Conservation (phyloP, 2,329 filamentous ascomycete species). For the Cercospora sojina region DNA sequence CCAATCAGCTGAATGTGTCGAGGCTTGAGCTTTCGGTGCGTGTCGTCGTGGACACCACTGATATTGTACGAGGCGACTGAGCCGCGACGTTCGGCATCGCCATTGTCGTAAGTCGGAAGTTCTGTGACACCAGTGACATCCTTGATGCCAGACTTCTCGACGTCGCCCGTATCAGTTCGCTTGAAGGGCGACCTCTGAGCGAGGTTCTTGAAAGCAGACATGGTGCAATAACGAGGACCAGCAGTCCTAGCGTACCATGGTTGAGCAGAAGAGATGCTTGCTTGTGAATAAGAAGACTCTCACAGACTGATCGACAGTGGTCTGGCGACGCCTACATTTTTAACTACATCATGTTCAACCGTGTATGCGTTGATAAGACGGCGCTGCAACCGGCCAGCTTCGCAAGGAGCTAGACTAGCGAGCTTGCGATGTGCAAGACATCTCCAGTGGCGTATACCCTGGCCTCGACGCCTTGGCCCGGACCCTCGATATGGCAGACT, state of each 20-base stretch:
- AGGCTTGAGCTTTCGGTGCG: slow-evolving; percentile 46
- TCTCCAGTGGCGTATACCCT: slow-evolving; percentile 8
- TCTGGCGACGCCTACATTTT: slow-evolving; percentile 2
- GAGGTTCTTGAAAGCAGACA: slow-evolving; percentile 22
- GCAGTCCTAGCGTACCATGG: slow-evolving; percentile 1
- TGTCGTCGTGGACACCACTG: slow-evolving; percentile 34
- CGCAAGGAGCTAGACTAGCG: slow-evolving; percentile 8
- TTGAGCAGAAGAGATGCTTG: neutral
- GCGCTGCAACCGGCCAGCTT: slow-evolving; percentile 1
- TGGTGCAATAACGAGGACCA: slow-evolving; percentile 1
- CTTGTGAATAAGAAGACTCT: neutral
- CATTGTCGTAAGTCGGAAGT: slow-evolving; percentile 18
- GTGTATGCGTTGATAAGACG: slow-evolving; percentile 14
- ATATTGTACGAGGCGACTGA: slow-evolving; percentile 28
- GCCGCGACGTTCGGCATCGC: slow-evolving; percentile 27
- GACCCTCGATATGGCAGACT: slow-evolving; percentile 6
- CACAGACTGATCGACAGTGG: neutral
- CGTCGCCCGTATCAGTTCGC: slow-evolving; percentile 19
- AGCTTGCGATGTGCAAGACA: slow-evolving; percentile 15
- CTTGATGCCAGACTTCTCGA: slow-evolving; percentile 17
- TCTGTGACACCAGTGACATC: slow-evolving; percentile 9
- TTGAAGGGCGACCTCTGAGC: slow-evolving; percentile 22
- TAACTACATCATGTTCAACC: slow-evolving; percentile 16
- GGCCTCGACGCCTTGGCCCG: slow-evolving; percentile 12
- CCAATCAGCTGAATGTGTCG: slow-evolving; percentile 51